Percentiles rank a stretch among this genome's conserved stretches.
Conservation (phyloP, 495 filamentous ascomycete species). For the Hypoxylon perforatum region DNA sequence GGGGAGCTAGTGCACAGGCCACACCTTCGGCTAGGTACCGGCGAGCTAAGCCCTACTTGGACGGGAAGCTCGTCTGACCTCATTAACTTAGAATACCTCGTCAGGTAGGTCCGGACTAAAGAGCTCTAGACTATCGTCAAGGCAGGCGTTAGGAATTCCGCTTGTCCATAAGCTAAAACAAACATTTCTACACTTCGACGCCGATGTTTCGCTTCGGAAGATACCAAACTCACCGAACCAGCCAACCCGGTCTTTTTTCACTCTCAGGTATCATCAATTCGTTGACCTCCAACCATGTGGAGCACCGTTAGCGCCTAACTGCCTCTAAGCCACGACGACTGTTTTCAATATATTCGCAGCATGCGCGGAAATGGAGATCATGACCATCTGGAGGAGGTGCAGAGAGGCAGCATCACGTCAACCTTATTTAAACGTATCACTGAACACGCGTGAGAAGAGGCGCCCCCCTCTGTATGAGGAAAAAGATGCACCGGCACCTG, state of each 20-base stretch:
- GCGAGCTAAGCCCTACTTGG: slow-evolving; percentile 25
- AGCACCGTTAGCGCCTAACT: slow-evolving; percentile 9
- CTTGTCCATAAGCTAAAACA: no score
- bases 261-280: background rate
- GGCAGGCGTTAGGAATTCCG: no score
- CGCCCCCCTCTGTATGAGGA: background rate
- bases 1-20: slow-evolving; percentile 26
- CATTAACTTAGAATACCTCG: background rate
- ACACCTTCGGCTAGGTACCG: slow-evolving; percentile 30
- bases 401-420: slow-evolving; percentile 9
- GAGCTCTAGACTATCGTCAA: no score
- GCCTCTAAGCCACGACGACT: background rate
- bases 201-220: background rate
- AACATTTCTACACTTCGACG: no score
- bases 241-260: background rate
- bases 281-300: background rate
- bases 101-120: no score
- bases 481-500: background rate
- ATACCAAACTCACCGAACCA: background rate
- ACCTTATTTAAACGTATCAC: slow-evolving; percentile 3
- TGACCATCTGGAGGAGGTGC: slow-evolving; percentile 15
- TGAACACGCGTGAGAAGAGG: slow-evolving; percentile 2
- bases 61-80: slow-evolving; percentile 33
- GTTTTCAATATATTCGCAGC: slow-evolving; percentile 3
- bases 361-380: slow-evolving; percentile 22